Base-by-base conservation (phyloP, 139 green algal species). In the Auxenochlorella pyrenoidosa region DNA sequence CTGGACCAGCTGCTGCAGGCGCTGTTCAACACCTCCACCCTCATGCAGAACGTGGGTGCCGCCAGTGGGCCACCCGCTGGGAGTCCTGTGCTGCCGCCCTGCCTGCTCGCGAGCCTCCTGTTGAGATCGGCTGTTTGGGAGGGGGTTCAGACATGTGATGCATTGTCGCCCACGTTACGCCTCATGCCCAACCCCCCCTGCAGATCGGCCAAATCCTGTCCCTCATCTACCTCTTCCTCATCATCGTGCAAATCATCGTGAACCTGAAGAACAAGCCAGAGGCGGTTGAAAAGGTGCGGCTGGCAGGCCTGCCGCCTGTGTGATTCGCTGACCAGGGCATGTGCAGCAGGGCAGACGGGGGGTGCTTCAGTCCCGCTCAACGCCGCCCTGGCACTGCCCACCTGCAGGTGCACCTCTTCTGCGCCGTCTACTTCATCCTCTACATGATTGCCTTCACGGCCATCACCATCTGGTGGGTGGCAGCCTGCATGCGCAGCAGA, bases 381-480 rank as follows among this genome's bases (percentile, higher is more conserved):
- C n/a, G n/a, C n/a, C n/a, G n/a, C n/a, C n/a, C n/a, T n/a, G n/a
- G n/a, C n/a, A n/a, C n/a, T 15, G 15, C 13, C 76, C 36, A 0
- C 59, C 38, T 5, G 26, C 83, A 87, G 83, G 84, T 88, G 22
- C 89, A 92, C 71, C 66, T 88, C 28, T 92, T 92, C 85, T 92
- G 89, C 81, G 81, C 89, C 18, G 85, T 92, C 21, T 92, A 88
- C 63, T 92, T 92, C 84, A 87, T 85, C 38, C 85, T 92, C 59
- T 92, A 92, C 60, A 92, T 92, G 89, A 43, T 89, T 22, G 85
- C 87, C 58, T 92, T 92, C 80, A 92, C 89, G 15, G 89, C 79
- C 40, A 86, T 92, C 79, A 90, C 89, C 43, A 92, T 92, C 73
- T 90, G 84, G 71, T 88, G 51, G 54, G 83, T 51, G 19, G 38